Evolutionary conservation across 257 asterid genomes (phyloP), one percentile per base, ranked within the genome.

Genomic region (Verbena officinalis): DNA sequence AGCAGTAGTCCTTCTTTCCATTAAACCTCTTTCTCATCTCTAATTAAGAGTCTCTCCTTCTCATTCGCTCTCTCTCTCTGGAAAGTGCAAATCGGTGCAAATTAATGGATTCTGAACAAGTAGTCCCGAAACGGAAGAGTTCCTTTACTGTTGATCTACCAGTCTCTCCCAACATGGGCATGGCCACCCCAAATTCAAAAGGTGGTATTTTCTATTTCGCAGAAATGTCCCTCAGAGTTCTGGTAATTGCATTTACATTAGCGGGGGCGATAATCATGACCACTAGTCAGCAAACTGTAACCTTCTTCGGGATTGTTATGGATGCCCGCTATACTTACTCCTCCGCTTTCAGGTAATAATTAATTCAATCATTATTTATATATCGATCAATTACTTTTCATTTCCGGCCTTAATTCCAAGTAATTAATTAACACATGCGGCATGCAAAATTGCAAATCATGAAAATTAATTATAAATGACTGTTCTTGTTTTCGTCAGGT

Each of bases 311-410:
- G 38, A 65, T 77, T 1, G 45, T 34, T 7, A 62, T 81, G 69
- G 48, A 27, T 11, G 86, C 83, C 51, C 39, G 70, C 33, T 81
- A 77, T 71, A 68, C 56, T 61, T 38, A 64, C 53, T 75, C 81
- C 4, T 17, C 83, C 23, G 44, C 86, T 61, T 65, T 77, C 73
- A 58, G 70, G 86, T 75, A 30, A 50, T 33, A 20, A 14, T 33
- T 46, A 30, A 30, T 30, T 30, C 4, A 30, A 30, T n/a, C n/a
- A n/a, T n/a, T n/a, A n/a, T n/a, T n/a, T n/a, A n/a, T n/a, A 27
- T 27, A 27, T 27, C 4, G 5, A 27, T 27, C 33, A 27, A 27
- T 27, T 27, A n/a, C n/a, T n/a, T n/a, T 2, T 30, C 36, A 30
- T 2, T 30, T 30, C 36, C 36, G 36, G 3, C 36, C 36, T 30